A percentile compares a stretch with the other conserved stretches of the same genome.
Conservation (phyloP, 331 rosid genomes). For the Ulmus americana region DNA sequence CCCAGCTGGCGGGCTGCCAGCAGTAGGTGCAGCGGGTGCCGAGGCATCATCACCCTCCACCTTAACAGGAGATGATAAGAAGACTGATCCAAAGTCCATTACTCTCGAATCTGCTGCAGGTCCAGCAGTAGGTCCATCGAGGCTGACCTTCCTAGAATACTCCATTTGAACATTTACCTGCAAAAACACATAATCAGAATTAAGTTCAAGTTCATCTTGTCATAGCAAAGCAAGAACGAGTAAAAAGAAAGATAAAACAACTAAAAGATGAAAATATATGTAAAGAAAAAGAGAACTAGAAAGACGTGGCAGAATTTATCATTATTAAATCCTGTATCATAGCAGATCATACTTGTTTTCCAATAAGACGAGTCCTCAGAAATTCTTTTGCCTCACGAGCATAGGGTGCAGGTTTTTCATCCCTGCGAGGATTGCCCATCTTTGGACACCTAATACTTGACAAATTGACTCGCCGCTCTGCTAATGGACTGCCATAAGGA, state of each 20-base stretch:
- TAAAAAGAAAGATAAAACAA: neutral
- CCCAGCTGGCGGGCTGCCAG: constrained; percentile 51
- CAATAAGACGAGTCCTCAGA: constrained; percentile 81
- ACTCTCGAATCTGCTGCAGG: constrained; percentile 61
- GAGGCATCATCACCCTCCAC: constrained; percentile 58
- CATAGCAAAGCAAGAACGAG: neutral
- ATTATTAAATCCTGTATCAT: constrained; percentile 7
- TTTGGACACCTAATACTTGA: constrained; percentile 91
- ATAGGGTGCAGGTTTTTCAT: constrained; percentile 86
- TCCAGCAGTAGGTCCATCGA: constrained; percentile 49
- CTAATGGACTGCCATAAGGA: constrained; percentile 72
- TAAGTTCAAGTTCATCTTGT: neutral
- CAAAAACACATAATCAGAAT: constrained; percentile 2
- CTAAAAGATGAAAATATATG: neutral
- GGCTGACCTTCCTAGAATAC: constrained; percentile 64
- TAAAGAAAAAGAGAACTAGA: neutral
- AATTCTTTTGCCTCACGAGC: constrained; percentile 95
- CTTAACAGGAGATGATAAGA: constrained; percentile 42
- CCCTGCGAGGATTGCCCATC: constrained; percentile 84
- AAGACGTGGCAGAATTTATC: neutral
- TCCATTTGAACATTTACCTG: constrained; percentile 90
- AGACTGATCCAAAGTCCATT: constrained; percentile 90
- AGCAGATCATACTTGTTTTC: constrained; percentile 52
- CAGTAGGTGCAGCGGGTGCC: constrained; percentile 36
- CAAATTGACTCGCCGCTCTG: constrained; percentile 80